Conservation (phyloP, 208 protist species). For the Crithidia acanthocephali region DNA sequence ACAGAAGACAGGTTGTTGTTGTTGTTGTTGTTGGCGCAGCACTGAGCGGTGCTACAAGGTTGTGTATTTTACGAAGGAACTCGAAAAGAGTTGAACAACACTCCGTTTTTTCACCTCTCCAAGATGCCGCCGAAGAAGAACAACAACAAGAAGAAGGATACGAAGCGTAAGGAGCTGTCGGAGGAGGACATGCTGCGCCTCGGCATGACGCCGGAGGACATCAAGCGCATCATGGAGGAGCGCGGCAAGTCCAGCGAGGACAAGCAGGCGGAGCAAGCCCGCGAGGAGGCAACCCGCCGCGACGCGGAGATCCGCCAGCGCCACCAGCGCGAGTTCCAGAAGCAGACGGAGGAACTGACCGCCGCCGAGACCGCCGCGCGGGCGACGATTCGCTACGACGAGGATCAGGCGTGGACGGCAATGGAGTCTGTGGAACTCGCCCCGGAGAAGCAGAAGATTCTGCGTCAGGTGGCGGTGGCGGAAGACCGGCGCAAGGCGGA, state of each 20-base stretch:
- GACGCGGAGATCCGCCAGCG: conserved; percentile 39
- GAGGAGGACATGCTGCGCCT: conserved; percentile 82
- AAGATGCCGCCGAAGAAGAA: conserved; percentile 72
- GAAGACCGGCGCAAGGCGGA: conserved; percentile 37
- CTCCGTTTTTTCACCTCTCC: too few species aligned
- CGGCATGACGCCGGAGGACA: conserved; percentile 78
- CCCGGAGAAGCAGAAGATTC: conserved; percentile 30
- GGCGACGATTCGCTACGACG: conserved; percentile 37
- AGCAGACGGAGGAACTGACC: conserved; percentile 32
- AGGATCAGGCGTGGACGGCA: conserved; percentile 40
- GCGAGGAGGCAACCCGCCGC: conserved; percentile 35
- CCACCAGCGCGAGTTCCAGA: conserved; percentile 44
- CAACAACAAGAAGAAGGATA: conserved; percentile 57
- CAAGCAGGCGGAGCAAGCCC: conserved; percentile 52
- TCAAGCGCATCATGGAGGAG: conserved; percentile 67
- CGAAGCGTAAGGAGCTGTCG: conserved; percentile 56
- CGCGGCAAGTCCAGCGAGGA: conserved; percentile 65
- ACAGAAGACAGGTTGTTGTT: too few species aligned
- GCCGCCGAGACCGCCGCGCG: conserved; percentile 32
- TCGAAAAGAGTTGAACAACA: too few species aligned
- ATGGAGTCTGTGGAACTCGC: conserved; percentile 34
- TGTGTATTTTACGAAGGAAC: too few species aligned
- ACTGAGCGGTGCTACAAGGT: too few species aligned
- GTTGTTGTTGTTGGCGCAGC: too few species aligned
- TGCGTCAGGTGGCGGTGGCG: conserved; percentile 35